phyloP scores from a whole-genome alignment of 768 basidiomycete species.

The Tulasnella sp. region DNA sequence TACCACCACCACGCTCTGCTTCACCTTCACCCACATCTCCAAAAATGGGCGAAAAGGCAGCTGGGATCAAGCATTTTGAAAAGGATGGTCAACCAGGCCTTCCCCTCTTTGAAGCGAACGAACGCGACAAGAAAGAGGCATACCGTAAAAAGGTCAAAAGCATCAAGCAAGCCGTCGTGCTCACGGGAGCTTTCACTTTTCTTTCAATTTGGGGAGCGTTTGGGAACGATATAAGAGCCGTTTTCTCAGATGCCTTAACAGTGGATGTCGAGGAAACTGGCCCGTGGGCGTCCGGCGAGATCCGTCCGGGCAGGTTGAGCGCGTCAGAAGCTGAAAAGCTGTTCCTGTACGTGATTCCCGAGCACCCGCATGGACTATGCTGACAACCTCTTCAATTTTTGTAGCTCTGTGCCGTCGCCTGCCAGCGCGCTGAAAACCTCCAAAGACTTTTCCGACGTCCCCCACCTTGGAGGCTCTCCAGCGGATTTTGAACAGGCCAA shows the following conservation, averaged over 20 bases:
- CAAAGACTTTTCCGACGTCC: conserved; percentile 57
- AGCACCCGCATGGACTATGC: neutral
- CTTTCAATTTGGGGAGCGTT: neutral
- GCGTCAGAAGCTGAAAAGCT: neutral
- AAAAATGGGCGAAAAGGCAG: neutral
- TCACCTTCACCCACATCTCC: neutral
- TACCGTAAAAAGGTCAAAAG: neutral
- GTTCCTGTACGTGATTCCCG: neutral
- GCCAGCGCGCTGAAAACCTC: conserved; percentile 58
- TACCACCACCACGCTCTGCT: neutral
- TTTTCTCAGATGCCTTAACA: neutral
- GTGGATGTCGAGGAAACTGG: neutral
- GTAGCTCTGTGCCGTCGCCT: conserved; percentile 52
- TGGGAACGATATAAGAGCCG: neutral
- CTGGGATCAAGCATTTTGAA: neutral
- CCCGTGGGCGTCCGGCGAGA: neutral
- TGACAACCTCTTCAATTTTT: neutral
- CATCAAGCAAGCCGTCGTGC: neutral
- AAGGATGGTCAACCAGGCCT: neutral
- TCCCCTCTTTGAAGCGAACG: neutral
- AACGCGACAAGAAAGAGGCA: neutral
- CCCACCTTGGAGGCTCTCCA: conserved; percentile 65
- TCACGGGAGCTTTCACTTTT: neutral
- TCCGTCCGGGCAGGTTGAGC: neutral
- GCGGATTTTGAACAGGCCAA: conserved; percentile 62